Conservation (phyloP, 2,329 filamentous ascomycete genomes). For the Xenosphaeropsis pyriputrescens region DNA sequence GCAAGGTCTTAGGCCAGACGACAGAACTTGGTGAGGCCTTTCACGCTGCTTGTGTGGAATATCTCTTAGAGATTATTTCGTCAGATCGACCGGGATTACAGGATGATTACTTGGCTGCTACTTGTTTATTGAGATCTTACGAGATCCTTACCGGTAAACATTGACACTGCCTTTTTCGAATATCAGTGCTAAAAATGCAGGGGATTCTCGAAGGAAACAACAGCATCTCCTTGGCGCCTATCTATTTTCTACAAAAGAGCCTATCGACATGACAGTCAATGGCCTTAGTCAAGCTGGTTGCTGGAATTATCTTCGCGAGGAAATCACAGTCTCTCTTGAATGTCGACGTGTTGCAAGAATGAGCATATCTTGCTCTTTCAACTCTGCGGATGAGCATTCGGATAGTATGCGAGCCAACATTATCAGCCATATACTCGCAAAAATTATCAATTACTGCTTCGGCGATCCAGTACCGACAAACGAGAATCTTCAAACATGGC, state of each 20-base stretch:
- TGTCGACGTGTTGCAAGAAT: conserved; percentile 3
- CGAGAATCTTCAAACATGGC: conserved; percentile 11
- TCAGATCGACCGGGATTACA: not conserved
- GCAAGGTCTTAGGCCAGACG: conserved; percentile 16
- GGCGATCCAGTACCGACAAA: not conserved
- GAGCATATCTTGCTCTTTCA: conserved; percentile 18
- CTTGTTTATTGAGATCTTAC: conserved; percentile 31
- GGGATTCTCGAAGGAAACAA: conserved; percentile 4
- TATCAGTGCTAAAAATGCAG: conserved; percentile 1
- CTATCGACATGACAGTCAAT: conserved; percentile 1
- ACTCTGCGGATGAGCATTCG: conserved; percentile 21
- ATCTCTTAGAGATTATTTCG: conserved; percentile 18
- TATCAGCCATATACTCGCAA: conserved; percentile 26
- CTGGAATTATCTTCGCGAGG: conserved; percentile 36
- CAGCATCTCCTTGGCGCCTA: conserved; percentile 7
- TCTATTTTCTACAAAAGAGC: conserved; percentile 2
- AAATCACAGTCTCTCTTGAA: conserved; percentile 34
- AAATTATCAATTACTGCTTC: conserved; percentile 25
- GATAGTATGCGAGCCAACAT: conserved; percentile 24
- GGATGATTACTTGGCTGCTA: conserved; percentile 27
- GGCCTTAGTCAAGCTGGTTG: conserved; percentile 25
- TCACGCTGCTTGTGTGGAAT: conserved; percentile 25
- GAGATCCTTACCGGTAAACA: conserved; percentile 31
- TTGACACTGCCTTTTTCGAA: too few species aligned
- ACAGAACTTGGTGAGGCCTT: conserved; percentile 18